phyloP scores from a whole-genome alignment of 2,329 filamentous ascomycete genomes.

The Paecilomyces dactylethromorphus region DNA sequence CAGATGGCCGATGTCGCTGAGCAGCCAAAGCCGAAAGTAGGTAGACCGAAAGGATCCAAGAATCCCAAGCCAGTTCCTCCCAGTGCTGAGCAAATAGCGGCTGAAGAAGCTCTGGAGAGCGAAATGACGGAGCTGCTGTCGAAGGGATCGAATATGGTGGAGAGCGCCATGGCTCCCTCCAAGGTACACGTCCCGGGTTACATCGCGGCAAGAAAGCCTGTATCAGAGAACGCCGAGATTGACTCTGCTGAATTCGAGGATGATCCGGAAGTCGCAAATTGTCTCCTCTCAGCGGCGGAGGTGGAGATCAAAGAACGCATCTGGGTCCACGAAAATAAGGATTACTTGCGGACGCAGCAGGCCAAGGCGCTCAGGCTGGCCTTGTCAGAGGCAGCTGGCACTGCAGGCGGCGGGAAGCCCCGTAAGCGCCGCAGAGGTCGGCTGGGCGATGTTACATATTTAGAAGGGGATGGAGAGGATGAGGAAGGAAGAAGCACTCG shows the following conservation, averaged over 20 bases:
- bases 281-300: conserved; percentile 67
- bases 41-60: conserved; percentile 24
- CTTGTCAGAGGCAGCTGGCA: conserved; percentile 45
- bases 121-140: conserved; percentile 64
- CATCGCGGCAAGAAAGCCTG: conserved; percentile 32
- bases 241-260: conserved; percentile 79
- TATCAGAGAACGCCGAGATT: conserved; percentile 53
- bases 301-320: conserved; percentile 78
- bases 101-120: conserved; percentile 54
- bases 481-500: conserved; percentile 59
- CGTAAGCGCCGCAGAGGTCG: conserved; percentile 44
- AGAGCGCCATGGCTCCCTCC: conserved; percentile 14
- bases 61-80: conserved; percentile 19
- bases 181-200: conserved; percentile 19
- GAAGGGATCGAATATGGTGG: conserved; percentile 30
- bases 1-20: conserved; percentile 1
- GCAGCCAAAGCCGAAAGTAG: conserved; percentile 12
- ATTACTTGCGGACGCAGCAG: conserved; percentile 83
- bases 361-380: conserved; percentile 73
- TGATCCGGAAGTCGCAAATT: conserved; percentile 80
- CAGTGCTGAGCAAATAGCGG: conserved; percentile 56
- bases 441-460: conserved; percentile 41
- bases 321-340: conserved; percentile 92
- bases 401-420: conserved; percentile 32
- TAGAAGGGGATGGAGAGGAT: conserved; percentile 44